Percentiles rank a stretch among this genome's conserved stretches.
Conservation (phyloP, 1,284 basidiomycete species). For the Cystobasidiaceae sp. region DNA sequence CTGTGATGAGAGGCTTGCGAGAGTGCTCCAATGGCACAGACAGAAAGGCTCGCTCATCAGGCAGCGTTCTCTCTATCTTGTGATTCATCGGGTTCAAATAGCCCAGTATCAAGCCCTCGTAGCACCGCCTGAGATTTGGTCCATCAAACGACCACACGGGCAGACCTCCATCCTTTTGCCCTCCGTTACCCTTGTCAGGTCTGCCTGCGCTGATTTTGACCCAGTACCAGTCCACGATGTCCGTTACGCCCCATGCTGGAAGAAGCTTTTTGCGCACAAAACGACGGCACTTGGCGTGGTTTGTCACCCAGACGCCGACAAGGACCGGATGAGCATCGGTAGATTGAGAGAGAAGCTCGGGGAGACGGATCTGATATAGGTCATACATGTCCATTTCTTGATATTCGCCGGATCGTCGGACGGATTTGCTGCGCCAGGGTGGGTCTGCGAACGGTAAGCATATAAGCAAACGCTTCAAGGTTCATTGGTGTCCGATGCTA, state of each 20-base stretch:
- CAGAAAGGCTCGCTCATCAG: constrained; percentile 12
- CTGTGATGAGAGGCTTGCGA: constrained; percentile 24
- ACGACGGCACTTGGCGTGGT: constrained; percentile 38
- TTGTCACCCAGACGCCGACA: constrained; percentile 40
- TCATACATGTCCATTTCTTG: constrained; percentile 41
- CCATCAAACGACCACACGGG: constrained; percentile 37
- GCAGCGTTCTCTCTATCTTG: not conserved
- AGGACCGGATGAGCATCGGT: constrained; percentile 26
- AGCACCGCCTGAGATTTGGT: constrained; percentile 33
- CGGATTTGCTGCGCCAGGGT: constrained; percentile 41
- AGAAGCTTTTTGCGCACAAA: constrained; percentile 39
- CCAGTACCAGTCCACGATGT: constrained; percentile 39
- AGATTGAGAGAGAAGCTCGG: constrained; percentile 14
- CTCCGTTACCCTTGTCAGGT: not conserved
- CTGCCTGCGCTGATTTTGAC: constrained; percentile 35
- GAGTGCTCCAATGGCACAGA: constrained; percentile 26
- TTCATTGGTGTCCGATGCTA: not conserved
- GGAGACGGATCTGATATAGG: constrained; percentile 37
- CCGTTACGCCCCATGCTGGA: constrained; percentile 34
- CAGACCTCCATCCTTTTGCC: constrained; percentile 27
- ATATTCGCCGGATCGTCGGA: constrained; percentile 33
- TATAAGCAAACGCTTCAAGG: not conserved
- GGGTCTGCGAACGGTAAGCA: constrained; percentile 25
- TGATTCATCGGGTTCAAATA: constrained; percentile 32
- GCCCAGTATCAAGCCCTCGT: constrained; percentile 40